Base-by-base conservation (phyloP, 345 rosid genomes). In the Zanthoxylum bungeanum region DNA sequence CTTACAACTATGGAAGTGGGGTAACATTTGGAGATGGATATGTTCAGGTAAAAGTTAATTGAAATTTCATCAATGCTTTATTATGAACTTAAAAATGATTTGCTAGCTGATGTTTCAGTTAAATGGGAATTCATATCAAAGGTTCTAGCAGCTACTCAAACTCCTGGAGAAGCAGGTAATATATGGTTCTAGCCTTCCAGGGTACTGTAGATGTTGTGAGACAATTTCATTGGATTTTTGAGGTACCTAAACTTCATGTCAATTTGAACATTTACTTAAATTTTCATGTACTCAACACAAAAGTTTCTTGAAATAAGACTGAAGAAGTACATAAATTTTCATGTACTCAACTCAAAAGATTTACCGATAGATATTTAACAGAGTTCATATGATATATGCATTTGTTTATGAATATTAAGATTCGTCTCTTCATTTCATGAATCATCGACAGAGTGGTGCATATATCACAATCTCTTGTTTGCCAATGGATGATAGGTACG, bases 181-280 rank as follows among this genome's bases (percentile, higher is more conserved):
- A 87, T 33, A 59, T 94, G 98, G 98, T 94, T 94, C n/a, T n/a
- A n/a, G n/a, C n/a, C n/a, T n/a, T n/a, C 76, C 97, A 80, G 81
- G 98, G 98, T 70, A 92, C 98, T 55, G 98, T 98, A 40, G 98
- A 94, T 82, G 98, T 98, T 0, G 97, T 94, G 17, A 73, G 98
- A 73, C 98, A 92, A 76, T 94, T 92, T 77, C 97, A 90, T 70
- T 94, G 98, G 98, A 95, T 92, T 63, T 94, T 92, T 31, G 98
- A 94, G 97, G 97, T 94, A 83, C 39, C 33, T 16, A 14, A 24
- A 7, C 12, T 34, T 9, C 21, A 60, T 34, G 57, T 65, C 14
- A 53, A 24, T 24, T 25, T 46, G 10, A n/a, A 6, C 8, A 4
- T 42, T 40, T 0, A 62, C 66, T 62, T 24, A 21, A 4, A 21